Conservation (phyloP, 1,139 yeast species). For the Suhomyces terraborum region DNA sequence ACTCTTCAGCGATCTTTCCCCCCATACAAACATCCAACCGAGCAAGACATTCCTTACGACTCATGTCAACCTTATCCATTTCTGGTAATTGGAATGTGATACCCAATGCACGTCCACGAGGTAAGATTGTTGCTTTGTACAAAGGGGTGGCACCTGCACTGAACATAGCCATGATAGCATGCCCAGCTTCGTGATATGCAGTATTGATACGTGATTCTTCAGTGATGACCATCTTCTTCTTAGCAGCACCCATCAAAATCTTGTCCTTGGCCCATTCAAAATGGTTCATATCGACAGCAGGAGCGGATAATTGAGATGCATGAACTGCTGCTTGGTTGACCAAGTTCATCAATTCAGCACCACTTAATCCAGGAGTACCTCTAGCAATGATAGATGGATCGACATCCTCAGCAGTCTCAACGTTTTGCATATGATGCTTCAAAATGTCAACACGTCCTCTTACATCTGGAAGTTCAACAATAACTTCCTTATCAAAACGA, state of each 20-base stretch:
- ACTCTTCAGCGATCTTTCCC: slow-evolving; percentile 95
- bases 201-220: slow-evolving; percentile 93
- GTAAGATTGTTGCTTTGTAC: slow-evolving; percentile 94
- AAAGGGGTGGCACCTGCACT: slow-evolving; percentile 95
- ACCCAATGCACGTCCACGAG: slow-evolving; percentile 96
- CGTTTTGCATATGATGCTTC: slow-evolving; percentile 88
- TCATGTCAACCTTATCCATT: slow-evolving; percentile 95
- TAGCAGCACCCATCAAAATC: slow-evolving; percentile 96
- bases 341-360: slow-evolving; percentile 93
- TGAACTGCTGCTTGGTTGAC: slow-evolving; percentile 98
- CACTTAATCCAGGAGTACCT: slow-evolving; percentile 96
- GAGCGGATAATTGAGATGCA: slow-evolving; percentile 91
- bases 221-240: slow-evolving; percentile 95
- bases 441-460: slow-evolving; percentile 94
- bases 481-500: slow-evolving; percentile 92
- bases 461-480: slow-evolving; percentile 96
- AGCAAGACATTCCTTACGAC: slow-evolving; percentile 86
- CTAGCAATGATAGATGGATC: slow-evolving; percentile 90
- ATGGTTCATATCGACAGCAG: slow-evolving; percentile 86
- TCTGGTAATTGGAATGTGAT: slow-evolving; percentile 97
- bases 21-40: slow-evolving; percentile 98
- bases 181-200: slow-evolving; percentile 99
- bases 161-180: slow-evolving; percentile 95
- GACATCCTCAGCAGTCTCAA: slow-evolving; percentile 80
- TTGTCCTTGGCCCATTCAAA: slow-evolving; percentile 99